These are phyloP conservation scores for Rhizopus delemar DNA, from an alignment of 371 early-diverging fungal species.

Conservation along the genomic window DNA sequence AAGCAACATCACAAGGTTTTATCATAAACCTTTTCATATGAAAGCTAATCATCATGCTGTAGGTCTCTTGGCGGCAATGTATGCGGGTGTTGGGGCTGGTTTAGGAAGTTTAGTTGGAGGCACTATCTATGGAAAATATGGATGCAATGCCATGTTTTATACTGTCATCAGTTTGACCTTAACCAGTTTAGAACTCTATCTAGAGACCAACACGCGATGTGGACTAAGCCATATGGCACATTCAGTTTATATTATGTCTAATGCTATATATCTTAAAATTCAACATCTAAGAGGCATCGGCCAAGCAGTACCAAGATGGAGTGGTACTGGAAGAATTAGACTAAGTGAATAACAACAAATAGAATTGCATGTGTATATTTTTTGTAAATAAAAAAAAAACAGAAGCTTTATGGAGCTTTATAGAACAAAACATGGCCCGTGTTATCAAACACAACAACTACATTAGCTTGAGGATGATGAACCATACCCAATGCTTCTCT, in stretches of 20 bases:
- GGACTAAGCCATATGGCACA: constrained; percentile 40
- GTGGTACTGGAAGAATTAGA: constrained; percentile 43
- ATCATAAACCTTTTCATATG: no score
- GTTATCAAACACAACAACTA: constrained; percentile 69
- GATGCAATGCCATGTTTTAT: constrained; percentile 51
- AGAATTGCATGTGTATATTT: not conserved
- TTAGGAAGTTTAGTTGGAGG: constrained; percentile 52
- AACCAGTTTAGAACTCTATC: constrained; percentile 43
- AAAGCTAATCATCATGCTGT: not conserved
- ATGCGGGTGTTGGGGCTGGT: constrained; percentile 55
- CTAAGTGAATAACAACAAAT: constrained; percentile 32
- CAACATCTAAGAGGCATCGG: constrained; percentile 44
- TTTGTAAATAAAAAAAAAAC: not conserved
- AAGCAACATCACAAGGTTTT: constrained; percentile 56
- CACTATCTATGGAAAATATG: constrained; percentile 44
- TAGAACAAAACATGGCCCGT: constrained; percentile 64
- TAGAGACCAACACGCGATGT: constrained; percentile 50
- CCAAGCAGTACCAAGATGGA: constrained; percentile 54
- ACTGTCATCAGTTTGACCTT: constrained; percentile 43
- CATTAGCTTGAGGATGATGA: constrained; percentile 77
- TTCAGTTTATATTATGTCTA: constrained; percentile 28
- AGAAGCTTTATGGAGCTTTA: constrained; percentile 30
- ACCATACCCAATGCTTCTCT: constrained; percentile 69
- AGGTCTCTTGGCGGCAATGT: constrained; percentile 55
- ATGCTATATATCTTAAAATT: constrained; percentile 33